Conservation (phyloP, 2,329 filamentous ascomycete species). For the Nemania serpens region DNA sequence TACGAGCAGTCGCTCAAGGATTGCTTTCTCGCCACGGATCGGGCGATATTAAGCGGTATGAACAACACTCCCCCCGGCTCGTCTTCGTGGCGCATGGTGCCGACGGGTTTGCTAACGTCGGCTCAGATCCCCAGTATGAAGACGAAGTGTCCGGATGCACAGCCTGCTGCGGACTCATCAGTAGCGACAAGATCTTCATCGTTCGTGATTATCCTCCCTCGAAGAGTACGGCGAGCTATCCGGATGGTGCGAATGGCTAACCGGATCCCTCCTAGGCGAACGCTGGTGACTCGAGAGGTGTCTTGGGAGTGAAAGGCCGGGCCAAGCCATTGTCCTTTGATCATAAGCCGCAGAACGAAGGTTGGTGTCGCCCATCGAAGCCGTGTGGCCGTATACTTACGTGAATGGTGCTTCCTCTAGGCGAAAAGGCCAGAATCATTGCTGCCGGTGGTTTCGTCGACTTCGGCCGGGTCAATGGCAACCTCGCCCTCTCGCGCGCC, state of each 20-base stretch:
- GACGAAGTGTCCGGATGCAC: conserved; percentile 98
- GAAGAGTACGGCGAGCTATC: neutral
- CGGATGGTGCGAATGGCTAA: conserved; percentile 24
- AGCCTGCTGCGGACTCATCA: conserved; percentile 87
- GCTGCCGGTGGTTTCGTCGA: conserved; percentile 97
- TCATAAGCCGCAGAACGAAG: conserved; percentile 98
- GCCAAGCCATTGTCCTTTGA: conserved; percentile 99
- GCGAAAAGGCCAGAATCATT: conserved; percentile 93
- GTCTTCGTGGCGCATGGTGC: neutral
- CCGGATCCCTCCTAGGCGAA: conserved; percentile 72
- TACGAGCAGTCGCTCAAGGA: conserved; percentile 97
- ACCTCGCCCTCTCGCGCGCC: conserved; percentile 92
- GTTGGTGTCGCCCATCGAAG: conserved; percentile 51
- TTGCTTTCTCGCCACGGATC: conserved; percentile 93
- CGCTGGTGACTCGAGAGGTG: conserved; percentile 92
- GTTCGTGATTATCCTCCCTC: conserved; percentile 61
- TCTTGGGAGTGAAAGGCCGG: conserved; percentile 93
- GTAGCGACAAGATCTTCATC: conserved; percentile 89
- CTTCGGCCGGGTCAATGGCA: conserved; percentile 97
- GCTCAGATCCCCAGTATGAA: conserved; percentile 88
- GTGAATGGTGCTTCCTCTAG: conserved; percentile 50
- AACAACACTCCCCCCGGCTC: neutral
- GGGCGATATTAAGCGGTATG: conserved; percentile 92
- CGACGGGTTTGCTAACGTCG: conserved; percentile 25
- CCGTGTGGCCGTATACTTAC: conserved; percentile 9